Evolutionary conservation across 257 asterid species (phyloP).

Genomic region (Rubia yunnanensis): DNA sequence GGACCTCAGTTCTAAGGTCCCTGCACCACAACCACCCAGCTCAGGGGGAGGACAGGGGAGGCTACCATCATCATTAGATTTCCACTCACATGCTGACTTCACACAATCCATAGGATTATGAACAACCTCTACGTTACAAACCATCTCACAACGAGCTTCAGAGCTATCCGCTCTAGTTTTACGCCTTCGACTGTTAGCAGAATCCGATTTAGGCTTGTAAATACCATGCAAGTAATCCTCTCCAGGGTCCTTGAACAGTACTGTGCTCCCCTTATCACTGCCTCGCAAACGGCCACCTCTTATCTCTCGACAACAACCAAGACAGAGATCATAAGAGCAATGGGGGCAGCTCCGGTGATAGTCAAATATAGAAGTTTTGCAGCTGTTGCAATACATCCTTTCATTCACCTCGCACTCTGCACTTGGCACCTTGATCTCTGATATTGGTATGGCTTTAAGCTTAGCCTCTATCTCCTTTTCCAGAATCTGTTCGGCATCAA

Average conservation of each 20-base stretch:
- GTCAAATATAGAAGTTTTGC: conserved; percentile 64
- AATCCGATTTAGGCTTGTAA: background rate
- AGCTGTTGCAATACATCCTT: conserved; percentile 64
- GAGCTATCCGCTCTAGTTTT: background rate
- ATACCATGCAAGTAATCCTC: conserved; percentile 45
- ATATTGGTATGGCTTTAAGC: conserved; percentile 39
- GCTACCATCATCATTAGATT: conserved; percentile 34
- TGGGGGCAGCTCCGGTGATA: conserved; percentile 61
- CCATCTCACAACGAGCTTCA: background rate
- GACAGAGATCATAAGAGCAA: conserved; percentile 75
- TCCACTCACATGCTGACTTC: conserved; percentile 35
- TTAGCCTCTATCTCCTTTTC: conserved; percentile 70
- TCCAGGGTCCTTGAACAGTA: conserved; percentile 21
- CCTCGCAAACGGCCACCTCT: conserved; percentile 47
- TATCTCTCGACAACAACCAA: conserved; percentile 69
- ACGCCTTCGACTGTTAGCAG: background rate
- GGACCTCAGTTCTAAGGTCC: conserved; percentile 39
- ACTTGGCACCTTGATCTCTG: conserved; percentile 34
- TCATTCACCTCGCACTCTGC: conserved; percentile 27
- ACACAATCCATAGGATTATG: conserved; percentile 6
- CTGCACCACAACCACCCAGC: conserved; percentile 57
- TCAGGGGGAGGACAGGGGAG: conserved; percentile 46
- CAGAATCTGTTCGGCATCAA: conserved; percentile 43
- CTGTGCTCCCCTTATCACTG: conserved; percentile 27
- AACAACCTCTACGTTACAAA: conserved; percentile 15